Evolutionary conservation across 805 yeast genomes (phyloP), one percentile per base, ranked within the genome.

Genomic region (Deakozyma indianensis): DNA sequence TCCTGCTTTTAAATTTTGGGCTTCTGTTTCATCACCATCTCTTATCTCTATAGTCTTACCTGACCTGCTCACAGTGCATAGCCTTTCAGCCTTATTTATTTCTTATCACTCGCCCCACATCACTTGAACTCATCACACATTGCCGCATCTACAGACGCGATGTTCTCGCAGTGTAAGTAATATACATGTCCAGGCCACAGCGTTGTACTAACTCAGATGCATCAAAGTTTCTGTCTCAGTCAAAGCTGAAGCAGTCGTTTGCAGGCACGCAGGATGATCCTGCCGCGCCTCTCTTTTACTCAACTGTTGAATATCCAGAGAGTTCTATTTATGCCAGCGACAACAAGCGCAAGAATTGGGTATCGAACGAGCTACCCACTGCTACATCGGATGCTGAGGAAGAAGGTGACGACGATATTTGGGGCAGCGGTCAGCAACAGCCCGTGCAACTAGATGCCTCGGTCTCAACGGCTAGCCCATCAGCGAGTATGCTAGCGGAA

Each of bases 181-280:
- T n/a, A n/a, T n/a, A n/a, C n/a, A n/a, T n/a, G n/a, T n/a, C n/a
- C n/a, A n/a, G n/a, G n/a, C n/a, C n/a, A n/a, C n/a, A n/a, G n/a
- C n/a, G n/a, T n/a, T n/a, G n/a, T n/a, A n/a, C n/a, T n/a, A n/a
- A n/a, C n/a, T n/a, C n/a, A 56, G 61, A 64, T 52, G 64, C 67
- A 14, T 62, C 67, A 16, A 55, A 58, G 50, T 57, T 62, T 41
- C 56, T 63, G 43, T 51, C 64, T 15, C 59, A 59, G 46, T 60
- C 65, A 23, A 60, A 53, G 52, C 50, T 56, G 35, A 56, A 60
- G 35, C 55, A 58, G 46, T 56, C 61, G 35, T 49, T 53, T 29
- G 56, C 53, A 9, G 18, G 38, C 38, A 32, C 38, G 11, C 11
- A 4, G 18, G 47, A 48, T 35, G 45, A 47, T 9, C 47, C 43